Evolutionary conservation across 345 rosid species (phyloP), one percentile per base, ranked within the genome.

Genomic region (Rubroshorea leprosula): DNA sequence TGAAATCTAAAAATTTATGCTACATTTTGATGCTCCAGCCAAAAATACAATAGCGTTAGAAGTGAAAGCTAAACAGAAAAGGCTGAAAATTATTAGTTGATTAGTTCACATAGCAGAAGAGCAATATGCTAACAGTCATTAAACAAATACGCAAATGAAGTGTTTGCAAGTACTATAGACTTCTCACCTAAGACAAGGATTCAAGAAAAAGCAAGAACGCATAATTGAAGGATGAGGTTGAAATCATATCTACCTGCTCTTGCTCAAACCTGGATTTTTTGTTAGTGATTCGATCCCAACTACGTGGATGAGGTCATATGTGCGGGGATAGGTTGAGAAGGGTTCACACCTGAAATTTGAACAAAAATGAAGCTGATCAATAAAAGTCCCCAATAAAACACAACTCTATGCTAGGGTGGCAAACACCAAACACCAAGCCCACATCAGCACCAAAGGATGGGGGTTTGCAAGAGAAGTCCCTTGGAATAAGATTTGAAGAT

Each of bases 271-370:
- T 18, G 77, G 66, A 35, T 57, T 60, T 64, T 78, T 85, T 58
- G 84, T 70, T 7, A 93, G 82, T 12, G 89, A 82, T 63, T 89
- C 97, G 51, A 93, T 83, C 55, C 86, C 83, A 47, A 91, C 70
- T 1, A 83, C 90, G 54, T 93, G 99, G 74, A 93, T 81, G 66
- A 93, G 77, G 80, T 93, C 97, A 55, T 89, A 93, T 7, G 92
- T 74, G 10, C 99, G 99, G 16, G 99, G 99, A 77, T 93, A 93
- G 35, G 96, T 93, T 64, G 99, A 93, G 81, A 89, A 93, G 15
- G 99, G 94, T 54, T 93, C 99, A 68, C 99, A 93, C 99, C 99
- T 93, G 64, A 55, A 60, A 35, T 72, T 74, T 22, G 29, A 78
- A 62, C 12, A 55, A 35, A 62, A 62, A 1, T 41, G 43, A 21